Evolutionary conservation across 2,329 filamentous ascomycete genomes (phyloP).

Genomic region (Fusarium sp.): DNA sequence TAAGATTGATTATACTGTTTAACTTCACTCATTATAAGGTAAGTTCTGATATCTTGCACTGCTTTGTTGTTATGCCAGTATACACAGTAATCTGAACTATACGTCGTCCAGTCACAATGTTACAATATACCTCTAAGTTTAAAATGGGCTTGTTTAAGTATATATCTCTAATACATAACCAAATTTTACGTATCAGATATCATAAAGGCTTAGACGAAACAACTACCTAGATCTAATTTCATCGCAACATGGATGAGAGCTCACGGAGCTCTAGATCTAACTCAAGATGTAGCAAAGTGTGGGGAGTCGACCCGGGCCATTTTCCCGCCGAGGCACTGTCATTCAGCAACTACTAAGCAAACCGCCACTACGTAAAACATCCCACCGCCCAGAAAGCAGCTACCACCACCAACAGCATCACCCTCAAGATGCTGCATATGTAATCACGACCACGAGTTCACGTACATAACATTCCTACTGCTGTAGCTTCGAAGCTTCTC

Average conservation of each 20-base stretch:
- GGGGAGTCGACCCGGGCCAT: conserved; percentile 38
- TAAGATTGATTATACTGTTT: background rate
- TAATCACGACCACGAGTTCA: conserved; percentile 20
- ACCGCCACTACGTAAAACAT: conserved; percentile 31
- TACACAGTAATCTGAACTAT: no score
- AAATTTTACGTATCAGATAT: background rate
- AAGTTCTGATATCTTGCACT: no score
- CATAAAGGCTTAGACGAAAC: background rate
- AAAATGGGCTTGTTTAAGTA: background rate
- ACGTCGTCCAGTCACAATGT: background rate
- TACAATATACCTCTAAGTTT: background rate
- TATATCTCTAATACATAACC: background rate
- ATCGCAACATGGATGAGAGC: background rate
- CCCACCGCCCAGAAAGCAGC: conserved; percentile 37
- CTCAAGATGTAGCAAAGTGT: conserved; percentile 10
- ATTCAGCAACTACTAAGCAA: conserved; percentile 30
- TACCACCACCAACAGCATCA: conserved; percentile 8
- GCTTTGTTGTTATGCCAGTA: no score
- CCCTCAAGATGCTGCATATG: conserved; percentile 13
- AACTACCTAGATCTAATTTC: no score
- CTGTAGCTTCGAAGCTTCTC: background rate
- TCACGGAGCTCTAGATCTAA: background rate
- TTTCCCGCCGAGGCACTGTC: conserved; percentile 38
- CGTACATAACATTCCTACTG: background rate
- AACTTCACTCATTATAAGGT: background rate